Evolutionary conservation across 1,284 basidiomycete species (phyloP).

Genomic region (Marasmius sp.): DNA sequence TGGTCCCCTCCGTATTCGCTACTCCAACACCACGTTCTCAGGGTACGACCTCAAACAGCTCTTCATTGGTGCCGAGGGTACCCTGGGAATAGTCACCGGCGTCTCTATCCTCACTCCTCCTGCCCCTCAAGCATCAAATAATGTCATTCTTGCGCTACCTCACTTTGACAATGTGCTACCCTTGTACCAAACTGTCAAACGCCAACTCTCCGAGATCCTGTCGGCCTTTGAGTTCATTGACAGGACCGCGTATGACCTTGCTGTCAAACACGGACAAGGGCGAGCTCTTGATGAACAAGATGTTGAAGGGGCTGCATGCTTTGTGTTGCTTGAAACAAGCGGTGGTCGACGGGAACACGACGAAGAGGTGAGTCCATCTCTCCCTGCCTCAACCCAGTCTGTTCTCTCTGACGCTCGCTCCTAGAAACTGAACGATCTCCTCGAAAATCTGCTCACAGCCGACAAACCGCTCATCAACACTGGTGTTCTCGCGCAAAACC

Average conservation of each 20-base stretch:
- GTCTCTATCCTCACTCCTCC: constrained; percentile 96
- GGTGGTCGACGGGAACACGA: constrained; percentile 95
- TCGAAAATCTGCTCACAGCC: constrained; percentile 79
- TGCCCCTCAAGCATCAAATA: constrained; percentile 81
- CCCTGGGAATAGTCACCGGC: constrained; percentile 92
- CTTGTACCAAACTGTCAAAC: constrained; percentile 65
- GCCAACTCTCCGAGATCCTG: constrained; percentile 90
- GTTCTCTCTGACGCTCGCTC: not conserved
- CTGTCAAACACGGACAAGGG: constrained; percentile 74
- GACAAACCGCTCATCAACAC: constrained; percentile 81
- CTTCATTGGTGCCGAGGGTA: constrained; percentile 97
- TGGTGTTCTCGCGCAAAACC: constrained; percentile 92
- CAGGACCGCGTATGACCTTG: constrained; percentile 83
- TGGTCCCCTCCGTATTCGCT: constrained; percentile 5
- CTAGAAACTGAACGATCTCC: constrained; percentile 87
- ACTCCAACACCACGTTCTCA: constrained; percentile 28
- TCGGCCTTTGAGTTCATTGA: constrained; percentile 99
- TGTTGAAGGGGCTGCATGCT: constrained; percentile 80
- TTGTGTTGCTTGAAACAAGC: constrained; percentile 93
- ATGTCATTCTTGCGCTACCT: constrained; percentile 75
- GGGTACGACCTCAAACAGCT: constrained; percentile 99
- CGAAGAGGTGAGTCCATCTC: constrained; percentile 67
- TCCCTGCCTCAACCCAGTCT: not conserved
- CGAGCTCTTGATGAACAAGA: constrained; percentile 67
- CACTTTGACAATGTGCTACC: constrained; percentile 75